phyloP scores from a whole-genome alignment of 352 stramenopile species.

The Globisporangium nodosum region DNA sequence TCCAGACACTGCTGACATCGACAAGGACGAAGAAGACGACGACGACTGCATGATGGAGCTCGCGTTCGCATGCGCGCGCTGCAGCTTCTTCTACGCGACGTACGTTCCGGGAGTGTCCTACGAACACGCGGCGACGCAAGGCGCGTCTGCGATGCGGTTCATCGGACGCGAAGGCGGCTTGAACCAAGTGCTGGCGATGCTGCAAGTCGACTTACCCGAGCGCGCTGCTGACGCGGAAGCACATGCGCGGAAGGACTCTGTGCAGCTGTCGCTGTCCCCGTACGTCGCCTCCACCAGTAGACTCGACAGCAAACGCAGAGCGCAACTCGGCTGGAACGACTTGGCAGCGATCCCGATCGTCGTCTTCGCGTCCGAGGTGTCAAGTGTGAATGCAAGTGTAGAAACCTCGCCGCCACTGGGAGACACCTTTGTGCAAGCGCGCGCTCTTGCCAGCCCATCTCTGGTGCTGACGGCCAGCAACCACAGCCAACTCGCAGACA shows the following conservation, averaged over 20 bases:
- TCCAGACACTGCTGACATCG: neutral
- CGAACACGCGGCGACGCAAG: conserved; percentile 22
- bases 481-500: neutral
- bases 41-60: conserved; percentile 15
- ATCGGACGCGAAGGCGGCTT: conserved; percentile 12
- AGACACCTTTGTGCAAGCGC: neutral
- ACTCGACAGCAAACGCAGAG: neutral
- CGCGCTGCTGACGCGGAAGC: neutral
- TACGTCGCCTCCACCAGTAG: neutral
- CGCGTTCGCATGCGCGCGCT: conserved; percentile 19
- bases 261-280: conserved; percentile 6
- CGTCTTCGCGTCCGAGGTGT: neutral
- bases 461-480: neutral
- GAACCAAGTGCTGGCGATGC: conserved; percentile 16
- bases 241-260: neutral
- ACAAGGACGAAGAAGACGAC: neutral
- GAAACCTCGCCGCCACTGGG: neutral
- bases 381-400: neutral
- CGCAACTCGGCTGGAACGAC: neutral
- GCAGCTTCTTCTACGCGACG: conserved; percentile 20
- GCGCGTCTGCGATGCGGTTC: conserved; percentile 18
- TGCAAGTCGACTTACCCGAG: conserved; percentile 10
- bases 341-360: neutral
- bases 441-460: neutral
- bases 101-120: conserved; percentile 39